Evolutionary conservation across 164 flowering plant genomes (phyloP), one percentile per base, ranked within the genome.

Genomic region (Stephania cephalantha): DNA sequence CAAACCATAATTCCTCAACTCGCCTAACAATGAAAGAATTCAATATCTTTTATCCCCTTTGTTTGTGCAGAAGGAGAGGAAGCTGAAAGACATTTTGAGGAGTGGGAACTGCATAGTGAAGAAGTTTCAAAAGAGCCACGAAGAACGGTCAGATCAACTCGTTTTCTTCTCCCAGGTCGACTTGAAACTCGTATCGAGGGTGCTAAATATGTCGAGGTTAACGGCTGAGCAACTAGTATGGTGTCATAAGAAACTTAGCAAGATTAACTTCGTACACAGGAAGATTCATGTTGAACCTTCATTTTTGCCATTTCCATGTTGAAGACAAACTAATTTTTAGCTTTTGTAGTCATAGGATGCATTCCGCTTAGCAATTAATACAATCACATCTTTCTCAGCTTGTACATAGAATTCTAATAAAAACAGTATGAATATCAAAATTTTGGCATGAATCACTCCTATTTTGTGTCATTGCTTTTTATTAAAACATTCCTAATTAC

Each of bases 281-380:
- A 88, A 84, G 71, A 58, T 89, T 72, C 76, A 78, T 44, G 29
- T 89, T 20, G 97, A 92, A 70, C 83, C 90, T 9, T 90, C 97
- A 7, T 89, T 91, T 86, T 81, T 83, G 77, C 86, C 87, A 0
- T 91, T 95, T 76, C 98, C 97, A 29, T 90, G 91, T 81, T 94
- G 85, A 90, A 22, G 1, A 35, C 0, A 35, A 4, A 35, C 42
- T 35, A 35, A 30, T 63, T 35, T 12, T 10, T 65, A 22, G 9
- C 50, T 44, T 6, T 71, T 68, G 64, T 58, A 58, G 64, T 58
- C 64, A 58, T 7, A 50, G 55, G 12, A 35, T 9, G 55, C 55
- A 50, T 50, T 50, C 6, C 6, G 6, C 15, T 2, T 17, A 58
- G 64, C 64, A 58, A 58, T 4, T n/a, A 58, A n/a, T 58, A 55